These are phyloP conservation scores for Lachnellula arida DNA, from an alignment of 2,329 filamentous ascomycete species.

Conservation along the genomic window DNA sequence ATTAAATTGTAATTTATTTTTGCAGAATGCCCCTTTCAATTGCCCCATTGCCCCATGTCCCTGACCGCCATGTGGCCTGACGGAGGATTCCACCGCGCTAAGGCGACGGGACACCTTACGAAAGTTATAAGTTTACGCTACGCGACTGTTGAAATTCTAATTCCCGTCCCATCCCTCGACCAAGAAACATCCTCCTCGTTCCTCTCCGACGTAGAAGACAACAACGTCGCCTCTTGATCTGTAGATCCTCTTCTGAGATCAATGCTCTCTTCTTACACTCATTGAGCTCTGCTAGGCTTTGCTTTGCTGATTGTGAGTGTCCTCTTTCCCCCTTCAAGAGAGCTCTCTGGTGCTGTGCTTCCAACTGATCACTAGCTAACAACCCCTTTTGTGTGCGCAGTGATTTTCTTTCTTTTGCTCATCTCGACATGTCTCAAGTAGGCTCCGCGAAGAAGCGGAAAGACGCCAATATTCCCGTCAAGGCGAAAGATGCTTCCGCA, in stretches of 20 bases:
- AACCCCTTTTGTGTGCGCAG: background rate
- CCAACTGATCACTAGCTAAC: conserved; percentile 19
- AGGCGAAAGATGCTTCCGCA: conserved; percentile 43
- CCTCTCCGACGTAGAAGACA: conserved; percentile 2
- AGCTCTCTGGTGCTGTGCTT: background rate
- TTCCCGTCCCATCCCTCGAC: background rate
- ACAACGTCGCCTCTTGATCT: conserved; percentile 25
- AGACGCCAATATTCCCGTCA: conserved; percentile 43
- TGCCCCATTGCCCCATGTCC: background rate
- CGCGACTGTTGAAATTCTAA: conserved; percentile 10
- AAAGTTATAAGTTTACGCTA: background rate
- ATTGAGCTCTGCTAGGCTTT: conserved; percentile 14
- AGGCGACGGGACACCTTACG: conserved; percentile 8
- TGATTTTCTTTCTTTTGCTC: conserved; percentile 15
- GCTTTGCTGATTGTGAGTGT: conserved; percentile 3
- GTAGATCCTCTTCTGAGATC: conserved; percentile 10
- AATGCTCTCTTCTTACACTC: conserved; percentile 25
- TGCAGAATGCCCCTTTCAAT: background rate
- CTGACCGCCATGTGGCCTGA: background rate
- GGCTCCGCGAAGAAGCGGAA: conserved; percentile 32
- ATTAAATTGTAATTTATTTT: conserved; percentile 26
- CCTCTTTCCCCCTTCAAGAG: background rate
- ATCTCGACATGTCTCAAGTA: conserved; percentile 28
- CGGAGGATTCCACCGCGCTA: background rate
- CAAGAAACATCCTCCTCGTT: conserved; percentile 1